Evolutionary conservation across 345 rosid species (phyloP).

Genomic region (Aquilaria malaccensis): DNA sequence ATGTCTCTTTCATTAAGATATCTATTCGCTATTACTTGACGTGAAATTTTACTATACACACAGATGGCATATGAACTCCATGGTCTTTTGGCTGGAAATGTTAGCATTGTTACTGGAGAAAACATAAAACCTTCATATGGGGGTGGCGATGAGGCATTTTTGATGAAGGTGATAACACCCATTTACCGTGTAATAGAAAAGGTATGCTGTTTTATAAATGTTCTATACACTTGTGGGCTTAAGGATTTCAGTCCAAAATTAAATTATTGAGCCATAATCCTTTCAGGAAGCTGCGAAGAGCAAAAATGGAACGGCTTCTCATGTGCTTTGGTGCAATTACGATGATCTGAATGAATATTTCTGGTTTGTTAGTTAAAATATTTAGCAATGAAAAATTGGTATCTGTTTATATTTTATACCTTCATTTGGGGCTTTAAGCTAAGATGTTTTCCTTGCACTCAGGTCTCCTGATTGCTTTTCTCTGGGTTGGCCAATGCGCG

Average conservation of each 20-base stretch:
- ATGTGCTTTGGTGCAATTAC: conserved; percentile 91
- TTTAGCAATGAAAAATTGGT: conserved; percentile 2
- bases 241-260: conserved; percentile 17
- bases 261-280: conserved; percentile 14
- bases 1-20: conserved; percentile 2
- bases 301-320: conserved; percentile 71
- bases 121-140: conserved; percentile 97
- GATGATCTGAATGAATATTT: conserved; percentile 98
- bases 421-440: conserved; percentile 5
- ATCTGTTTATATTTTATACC: conserved; percentile 5
- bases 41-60: conserved; percentile 12
- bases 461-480: conserved; percentile 97
- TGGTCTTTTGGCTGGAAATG: conserved; percentile 95
- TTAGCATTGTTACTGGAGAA: conserved; percentile 97
- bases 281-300: conserved; percentile 80
- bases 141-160: conserved; percentile 92
- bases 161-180: conserved; percentile 89
- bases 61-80: conserved; percentile 99
- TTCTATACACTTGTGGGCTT: conserved; percentile 3
- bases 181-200: conserved; percentile 68
- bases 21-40: conserved; percentile 1
- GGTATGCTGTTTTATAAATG: conserved; percentile 35
- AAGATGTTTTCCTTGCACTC: conserved; percentile 15
- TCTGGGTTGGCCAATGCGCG: conserved; percentile 99
- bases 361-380: conserved; percentile 50